A percentile compares a stretch with the other conserved stretches of the same genome.
Conservation (phyloP, 805 yeast species). For the Metschnikowia hibisci region DNA sequence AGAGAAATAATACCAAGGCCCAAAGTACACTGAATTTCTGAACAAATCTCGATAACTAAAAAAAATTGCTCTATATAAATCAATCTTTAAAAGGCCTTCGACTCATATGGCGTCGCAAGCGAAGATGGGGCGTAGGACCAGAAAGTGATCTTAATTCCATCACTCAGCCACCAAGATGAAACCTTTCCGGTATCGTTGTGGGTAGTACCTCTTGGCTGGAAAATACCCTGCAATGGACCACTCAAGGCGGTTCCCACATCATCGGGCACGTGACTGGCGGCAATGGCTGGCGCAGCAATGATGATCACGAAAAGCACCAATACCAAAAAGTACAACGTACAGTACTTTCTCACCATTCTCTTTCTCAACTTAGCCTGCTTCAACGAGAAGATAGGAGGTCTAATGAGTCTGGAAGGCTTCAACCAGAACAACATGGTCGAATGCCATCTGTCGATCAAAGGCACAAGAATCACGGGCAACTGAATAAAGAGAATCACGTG, state of each 20-base stretch:
- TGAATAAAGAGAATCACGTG: slow-evolving; percentile 85
- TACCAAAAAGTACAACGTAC: slow-evolving; percentile 70
- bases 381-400: slow-evolving; percentile 96
- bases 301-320: slow-evolving; percentile 67
- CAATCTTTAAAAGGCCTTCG: slow-evolving; percentile 41
- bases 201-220: slow-evolving; percentile 82
- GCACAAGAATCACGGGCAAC: slow-evolving; percentile 80
- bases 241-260: slow-evolving; percentile 28
- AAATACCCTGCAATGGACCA: slow-evolving; percentile 57
- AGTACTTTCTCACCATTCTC: slow-evolving; percentile 95
- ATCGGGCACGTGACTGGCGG: slow-evolving; percentile 50
- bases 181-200: slow-evolving; percentile 78
- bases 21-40: neutral
- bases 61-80: slow-evolving; percentile 1
- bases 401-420: slow-evolving; percentile 91
- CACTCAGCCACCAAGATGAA: slow-evolving; percentile 20
- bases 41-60: neutral
- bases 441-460: slow-evolving; percentile 94
- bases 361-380: slow-evolving; percentile 94
- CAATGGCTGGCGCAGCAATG: slow-evolving; percentile 91
- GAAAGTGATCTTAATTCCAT: slow-evolving; percentile 34
- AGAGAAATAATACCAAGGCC: no score
- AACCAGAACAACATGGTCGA: slow-evolving; percentile 98
- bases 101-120: slow-evolving; percentile 48
- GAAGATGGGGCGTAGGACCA: slow-evolving; percentile 53